These are phyloP conservation scores for Pythium folliculosum DNA, from an alignment of 352 stramenopile species.

Conservation along the genomic window DNA sequence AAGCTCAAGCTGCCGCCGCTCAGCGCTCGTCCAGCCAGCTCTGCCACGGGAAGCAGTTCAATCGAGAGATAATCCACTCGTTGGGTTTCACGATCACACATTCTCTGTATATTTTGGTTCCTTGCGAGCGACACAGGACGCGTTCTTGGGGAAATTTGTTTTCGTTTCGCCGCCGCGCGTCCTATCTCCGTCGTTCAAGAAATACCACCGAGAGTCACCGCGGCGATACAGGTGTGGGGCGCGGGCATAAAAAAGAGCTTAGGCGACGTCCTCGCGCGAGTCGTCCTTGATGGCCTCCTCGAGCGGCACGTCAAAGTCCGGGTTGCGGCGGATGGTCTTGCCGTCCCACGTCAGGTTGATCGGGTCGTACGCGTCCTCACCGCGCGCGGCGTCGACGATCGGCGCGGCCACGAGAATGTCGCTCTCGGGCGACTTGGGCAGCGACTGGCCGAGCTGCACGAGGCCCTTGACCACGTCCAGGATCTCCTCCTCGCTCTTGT, in stretches of 20 bases:
- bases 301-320: conserved; percentile 78
- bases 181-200: neutral
- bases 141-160: neutral
- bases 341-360: conserved; percentile 88
- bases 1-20: conserved; percentile 53
- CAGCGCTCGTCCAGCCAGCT: conserved; percentile 30
- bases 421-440: conserved; percentile 87
- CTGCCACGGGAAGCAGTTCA: neutral
- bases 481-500: conserved; percentile 87
- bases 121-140: neutral
- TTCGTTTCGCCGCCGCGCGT: too few species aligned
- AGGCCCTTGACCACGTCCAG: conserved; percentile 73
- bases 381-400: conserved; percentile 69
- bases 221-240: neutral
- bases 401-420: conserved; percentile 70
- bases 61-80: conserved; percentile 6
- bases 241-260: conserved; percentile 14
- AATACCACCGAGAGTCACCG: neutral
- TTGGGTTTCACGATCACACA: neutral
- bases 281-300: conserved; percentile 67
- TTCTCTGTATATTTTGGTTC: conserved; percentile 17
- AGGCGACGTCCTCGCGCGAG: conserved; percentile 32
- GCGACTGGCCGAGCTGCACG: conserved; percentile 64
- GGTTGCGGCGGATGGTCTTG: conserved; percentile 76
- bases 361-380: conserved; percentile 74